Evolutionary conservation across 2,329 filamentous ascomycete genomes (phyloP), one percentile per base, ranked within the genome.

Genomic region (Diaporthe ampelina): DNA sequence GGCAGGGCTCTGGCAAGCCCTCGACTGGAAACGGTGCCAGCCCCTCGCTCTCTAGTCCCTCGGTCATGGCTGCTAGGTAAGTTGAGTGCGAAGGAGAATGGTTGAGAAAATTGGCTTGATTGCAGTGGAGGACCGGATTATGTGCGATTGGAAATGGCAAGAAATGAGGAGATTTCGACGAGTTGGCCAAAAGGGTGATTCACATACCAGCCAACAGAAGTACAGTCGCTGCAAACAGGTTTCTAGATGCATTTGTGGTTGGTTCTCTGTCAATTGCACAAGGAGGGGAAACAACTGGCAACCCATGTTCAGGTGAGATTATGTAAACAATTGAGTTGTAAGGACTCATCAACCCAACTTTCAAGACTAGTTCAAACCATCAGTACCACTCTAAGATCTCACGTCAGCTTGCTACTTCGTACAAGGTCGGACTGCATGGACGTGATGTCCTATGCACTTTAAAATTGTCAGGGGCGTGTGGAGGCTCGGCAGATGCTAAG

Each of bases 1-100:
- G 43, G 50, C 74, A 75, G 9, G 67, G 67, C 68, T 71, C 48
- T 17, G 67, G 24, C 15, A 74, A 11, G 48, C 72, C 72, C 9
- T 50, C 29, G 7, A 74, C 67, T 11, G 40, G 35, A 21, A 71
- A 74, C 1, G 54, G 9, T 32, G 67, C 67, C 11, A 65, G 37
- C 2, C 37, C 37, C 37, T 40, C 37, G 1, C 2, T 40, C 37
- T 40, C 37, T 40, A 40, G 15, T 40, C 67, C 67, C 9, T 32
- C 58, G 2, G 54, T 43, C 72, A 74, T 74, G 48, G 29, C 48
- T 67, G 45, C 43, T 37, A 26, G 29, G 15, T 17, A 7, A n/a
- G 4, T 19, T 17, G 63, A 54, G 13, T 35, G 43, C 15, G 24
- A 29, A 6, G 37, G 8, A 11, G 40, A 45, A 4, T 11, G 11